Percentiles rank a stretch among this genome's conserved stretches.
Conservation (phyloP, 345 rosid species). For the Salix exigua region DNA sequence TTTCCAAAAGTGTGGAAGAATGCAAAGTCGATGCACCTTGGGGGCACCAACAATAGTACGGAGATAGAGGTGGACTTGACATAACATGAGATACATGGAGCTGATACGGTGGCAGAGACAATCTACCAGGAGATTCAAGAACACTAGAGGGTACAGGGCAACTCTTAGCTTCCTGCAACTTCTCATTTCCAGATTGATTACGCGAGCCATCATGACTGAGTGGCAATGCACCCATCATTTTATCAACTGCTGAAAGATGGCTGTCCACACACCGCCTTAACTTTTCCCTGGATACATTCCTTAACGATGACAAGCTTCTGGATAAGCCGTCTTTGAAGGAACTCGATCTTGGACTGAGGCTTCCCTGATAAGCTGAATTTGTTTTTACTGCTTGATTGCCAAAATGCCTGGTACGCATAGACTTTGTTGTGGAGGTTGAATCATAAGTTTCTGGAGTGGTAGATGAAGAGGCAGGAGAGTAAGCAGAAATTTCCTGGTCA, state of each 20-base stretch:
- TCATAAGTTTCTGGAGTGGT: slow-evolving; percentile 20
- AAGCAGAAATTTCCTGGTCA: slow-evolving; percentile 23
- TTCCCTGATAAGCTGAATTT: slow-evolving; percentile 54
- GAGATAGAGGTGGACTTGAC: slow-evolving; percentile 56
- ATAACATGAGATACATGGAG: slow-evolving; percentile 38
- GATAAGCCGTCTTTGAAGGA: slow-evolving; percentile 68
- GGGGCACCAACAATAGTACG: slow-evolving; percentile 94
- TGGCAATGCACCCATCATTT: slow-evolving; percentile 32
- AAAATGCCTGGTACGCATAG: slow-evolving; percentile 44
- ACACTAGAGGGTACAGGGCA: slow-evolving; percentile 23
- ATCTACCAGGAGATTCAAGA: slow-evolving; percentile 42
- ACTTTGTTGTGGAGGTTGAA: slow-evolving; percentile 33
- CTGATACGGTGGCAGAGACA: slow-evolving; percentile 29
- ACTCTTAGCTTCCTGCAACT: slow-evolving; percentile 19
- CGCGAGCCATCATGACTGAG: slow-evolving; percentile 22
- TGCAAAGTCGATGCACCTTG: slow-evolving; percentile 48
- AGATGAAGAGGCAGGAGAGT: slow-evolving; percentile 19
- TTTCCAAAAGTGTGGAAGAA: slow-evolving; percentile 34
- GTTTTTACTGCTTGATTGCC: slow-evolving; percentile 45
- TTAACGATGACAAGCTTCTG: slow-evolving; percentile 45
- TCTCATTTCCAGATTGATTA: slow-evolving; percentile 29
- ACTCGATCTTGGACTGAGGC: slow-evolving; percentile 76
- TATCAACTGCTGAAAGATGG: slow-evolving; percentile 46
- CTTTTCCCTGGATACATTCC: slow-evolving; percentile 59
- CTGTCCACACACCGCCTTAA: slow-evolving; percentile 56